Evolutionary conservation across 306 rosid genomes (phyloP).

Genomic region (Quercus variabilis): DNA sequence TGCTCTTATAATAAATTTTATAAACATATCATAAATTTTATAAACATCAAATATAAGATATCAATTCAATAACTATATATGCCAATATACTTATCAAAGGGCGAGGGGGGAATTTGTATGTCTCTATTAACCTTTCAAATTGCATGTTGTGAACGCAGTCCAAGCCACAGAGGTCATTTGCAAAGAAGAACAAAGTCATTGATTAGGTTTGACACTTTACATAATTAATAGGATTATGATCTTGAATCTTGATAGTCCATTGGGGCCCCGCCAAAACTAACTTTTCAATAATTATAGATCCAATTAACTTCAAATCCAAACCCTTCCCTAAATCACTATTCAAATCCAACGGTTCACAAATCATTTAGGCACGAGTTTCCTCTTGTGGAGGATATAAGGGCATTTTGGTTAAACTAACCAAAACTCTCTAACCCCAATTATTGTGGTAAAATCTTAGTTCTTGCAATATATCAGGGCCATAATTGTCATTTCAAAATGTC

Average conservation of each 20-base stretch:
- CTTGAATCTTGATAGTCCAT: background rate
- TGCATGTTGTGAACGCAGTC: background rate
- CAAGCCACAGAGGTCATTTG: too few species aligned
- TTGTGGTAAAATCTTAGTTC: slow-evolving; percentile 4
- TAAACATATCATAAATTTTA: too few species aligned
- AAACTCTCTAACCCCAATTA: background rate
- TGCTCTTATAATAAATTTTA: too few species aligned
- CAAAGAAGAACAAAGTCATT: background rate
- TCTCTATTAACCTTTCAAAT: background rate
- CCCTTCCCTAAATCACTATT: background rate
- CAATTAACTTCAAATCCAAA: background rate
- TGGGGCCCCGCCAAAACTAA: background rate
- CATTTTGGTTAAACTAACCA: slow-evolving; percentile 23
- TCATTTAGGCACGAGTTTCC: background rate
- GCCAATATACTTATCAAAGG: too few species aligned
- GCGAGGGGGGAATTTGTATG: too few species aligned
- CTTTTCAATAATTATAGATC: background rate
- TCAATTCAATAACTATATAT: too few species aligned
- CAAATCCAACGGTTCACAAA: slow-evolving; percentile 1
- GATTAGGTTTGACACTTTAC: background rate
- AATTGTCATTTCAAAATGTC: background rate
- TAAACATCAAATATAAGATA: too few species aligned
- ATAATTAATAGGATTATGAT: too few species aligned
- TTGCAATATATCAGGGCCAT: background rate
- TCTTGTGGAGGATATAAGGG: slow-evolving; percentile 22